phyloP scores from a whole-genome alignment of 2,329 filamentous ascomycete genomes.

The Metarhizium humberi region DNA sequence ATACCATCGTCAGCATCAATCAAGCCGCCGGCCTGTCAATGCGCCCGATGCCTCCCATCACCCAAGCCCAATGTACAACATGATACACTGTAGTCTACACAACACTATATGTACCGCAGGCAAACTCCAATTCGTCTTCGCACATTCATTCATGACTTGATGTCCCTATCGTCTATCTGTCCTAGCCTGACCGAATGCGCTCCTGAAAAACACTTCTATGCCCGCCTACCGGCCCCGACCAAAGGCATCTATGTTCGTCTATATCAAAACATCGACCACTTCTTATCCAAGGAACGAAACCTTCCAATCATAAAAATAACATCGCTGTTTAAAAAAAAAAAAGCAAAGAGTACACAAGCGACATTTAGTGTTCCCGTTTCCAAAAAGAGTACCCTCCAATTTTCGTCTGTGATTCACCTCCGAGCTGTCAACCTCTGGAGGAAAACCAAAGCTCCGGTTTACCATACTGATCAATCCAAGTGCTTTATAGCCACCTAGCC shows the following conservation, averaged over 20 bases:
- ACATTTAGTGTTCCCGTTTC: too few species aligned
- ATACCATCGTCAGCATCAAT: too few species aligned
- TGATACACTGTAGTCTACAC: too few species aligned
- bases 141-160: neutral
- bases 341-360: too few species aligned
- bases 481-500: constrained; percentile 2
- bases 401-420: neutral
- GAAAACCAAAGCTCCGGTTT: neutral
- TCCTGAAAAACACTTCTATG: neutral
- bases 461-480: neutral
- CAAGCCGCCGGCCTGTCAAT: too few species aligned
- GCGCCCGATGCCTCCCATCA: too few species aligned
- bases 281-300: neutral
- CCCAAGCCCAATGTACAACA: too few species aligned
- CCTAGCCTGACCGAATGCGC: neutral
- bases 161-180: neutral
- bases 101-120: too few species aligned
- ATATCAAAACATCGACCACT: neutral
- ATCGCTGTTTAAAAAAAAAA: too few species aligned
- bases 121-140: too few species aligned
- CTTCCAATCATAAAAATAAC: neutral
- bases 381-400: too few species aligned
- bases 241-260: neutral
- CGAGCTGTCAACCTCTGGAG: neutral
- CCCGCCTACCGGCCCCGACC: neutral